phyloP scores from a whole-genome alignment of 192 early-diverging fungal species.

The Coemansia sp. region DNA sequence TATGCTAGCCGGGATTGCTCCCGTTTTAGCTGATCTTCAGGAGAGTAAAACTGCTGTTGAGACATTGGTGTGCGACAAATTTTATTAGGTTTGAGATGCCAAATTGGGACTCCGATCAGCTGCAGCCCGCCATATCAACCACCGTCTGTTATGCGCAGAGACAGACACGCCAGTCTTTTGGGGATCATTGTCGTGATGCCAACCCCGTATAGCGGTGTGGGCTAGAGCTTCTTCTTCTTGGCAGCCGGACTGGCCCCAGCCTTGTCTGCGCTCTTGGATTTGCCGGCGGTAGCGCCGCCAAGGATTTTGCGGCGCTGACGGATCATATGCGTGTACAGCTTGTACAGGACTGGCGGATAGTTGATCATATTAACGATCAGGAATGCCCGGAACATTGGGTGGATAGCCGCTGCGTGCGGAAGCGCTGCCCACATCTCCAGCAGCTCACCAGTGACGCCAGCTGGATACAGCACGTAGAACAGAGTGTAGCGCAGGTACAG shows the following conservation, averaged over 20 bases:
- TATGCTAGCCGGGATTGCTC: conserved; percentile 9
- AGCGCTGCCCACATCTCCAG: conserved; percentile 69
- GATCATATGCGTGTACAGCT: conserved; percentile 92
- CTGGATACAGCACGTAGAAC: conserved; percentile 90
- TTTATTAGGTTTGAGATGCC: too few relatives aligned
- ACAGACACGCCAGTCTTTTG: too few relatives aligned
- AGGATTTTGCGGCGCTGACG: conserved; percentile 78
- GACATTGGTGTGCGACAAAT: neutral
- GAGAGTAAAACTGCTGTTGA: conserved; percentile 15
- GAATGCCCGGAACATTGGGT: conserved; percentile 56
- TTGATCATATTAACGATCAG: conserved; percentile 56
- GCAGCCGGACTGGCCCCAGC: neutral
- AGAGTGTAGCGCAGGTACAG: conserved; percentile 76
- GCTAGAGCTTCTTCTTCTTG: conserved; percentile 62
- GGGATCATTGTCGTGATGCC: too few relatives aligned
- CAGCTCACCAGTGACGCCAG: conserved; percentile 81
- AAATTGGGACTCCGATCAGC: too few relatives aligned
- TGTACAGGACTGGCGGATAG: conserved; percentile 73
- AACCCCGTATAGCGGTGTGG: too few relatives aligned
- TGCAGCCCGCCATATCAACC: too few relatives aligned
- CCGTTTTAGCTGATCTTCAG: conserved; percentile 25
- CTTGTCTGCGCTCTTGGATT: neutral
- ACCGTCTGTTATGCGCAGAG: too few relatives aligned
- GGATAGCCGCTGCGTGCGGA: conserved; percentile 57
- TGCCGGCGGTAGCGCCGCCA: conserved; percentile 31